Evolutionary conservation across 2,329 filamentous ascomycete species (phyloP).

Genomic region (Peltaster fructicola): DNA sequence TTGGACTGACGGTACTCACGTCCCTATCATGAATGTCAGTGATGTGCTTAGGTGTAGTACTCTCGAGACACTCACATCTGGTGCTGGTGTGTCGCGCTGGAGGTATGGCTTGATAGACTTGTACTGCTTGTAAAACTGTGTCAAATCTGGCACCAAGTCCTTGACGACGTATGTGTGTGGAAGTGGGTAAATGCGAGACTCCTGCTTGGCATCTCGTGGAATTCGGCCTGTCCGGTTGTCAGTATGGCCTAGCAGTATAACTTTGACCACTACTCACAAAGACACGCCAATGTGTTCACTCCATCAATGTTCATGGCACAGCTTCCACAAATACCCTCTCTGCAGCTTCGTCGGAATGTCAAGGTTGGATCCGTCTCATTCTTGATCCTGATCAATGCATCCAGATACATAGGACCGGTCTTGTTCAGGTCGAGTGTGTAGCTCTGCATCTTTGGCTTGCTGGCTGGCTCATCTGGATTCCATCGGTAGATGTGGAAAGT

Average conservation of each 20-base stretch:
- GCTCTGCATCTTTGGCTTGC: slow-evolving; percentile 89
- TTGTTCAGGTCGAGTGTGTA: slow-evolving; percentile 96
- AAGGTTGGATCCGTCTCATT: slow-evolving; percentile 95
- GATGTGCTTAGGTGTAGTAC: not conserved
- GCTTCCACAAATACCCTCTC: slow-evolving; percentile 96
- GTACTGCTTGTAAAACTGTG: slow-evolving; percentile 99
- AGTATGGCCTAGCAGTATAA: not conserved
- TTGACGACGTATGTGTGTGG: slow-evolving; percentile 99
- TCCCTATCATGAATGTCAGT: slow-evolving; percentile 38
- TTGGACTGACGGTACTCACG: slow-evolving; percentile 83
- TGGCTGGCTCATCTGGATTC: slow-evolving; percentile 81
- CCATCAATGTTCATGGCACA: slow-evolving; percentile 99
- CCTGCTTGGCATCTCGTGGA: slow-evolving; percentile 59
- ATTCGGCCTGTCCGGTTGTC: slow-evolving; percentile 55
- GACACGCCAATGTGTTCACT: slow-evolving; percentile 89
- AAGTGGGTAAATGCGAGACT: slow-evolving; percentile 90
- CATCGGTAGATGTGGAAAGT: slow-evolving; percentile 98
- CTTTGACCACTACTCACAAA: slow-evolving; percentile 50
- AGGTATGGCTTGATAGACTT: slow-evolving; percentile 99
- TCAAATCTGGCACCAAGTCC: slow-evolving; percentile 94
- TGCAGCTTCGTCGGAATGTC: slow-evolving; percentile 87
- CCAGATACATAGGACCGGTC: slow-evolving; percentile 96
- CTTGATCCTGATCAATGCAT: slow-evolving; percentile 95
- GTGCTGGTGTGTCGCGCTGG: slow-evolving; percentile 68
- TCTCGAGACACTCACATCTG: slow-evolving; percentile 47